Evolutionary conservation across 1,139 yeast species (phyloP).

Genomic region (Yamadazyma triangularis): DNA sequence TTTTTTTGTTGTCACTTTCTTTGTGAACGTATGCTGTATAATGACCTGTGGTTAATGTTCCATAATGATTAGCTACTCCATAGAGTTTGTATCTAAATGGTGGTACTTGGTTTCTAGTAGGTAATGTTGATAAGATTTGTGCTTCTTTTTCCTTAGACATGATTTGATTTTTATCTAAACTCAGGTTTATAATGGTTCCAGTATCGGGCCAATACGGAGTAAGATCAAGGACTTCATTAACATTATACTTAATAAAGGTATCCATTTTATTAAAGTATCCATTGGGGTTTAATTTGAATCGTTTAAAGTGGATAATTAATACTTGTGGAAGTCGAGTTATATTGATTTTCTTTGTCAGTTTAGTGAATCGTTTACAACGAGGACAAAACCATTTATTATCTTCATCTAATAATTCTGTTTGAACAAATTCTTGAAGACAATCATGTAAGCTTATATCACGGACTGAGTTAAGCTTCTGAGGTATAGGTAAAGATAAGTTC

Average conservation of each 20-base stretch:
- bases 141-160: conserved; percentile 39
- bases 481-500: conserved; percentile 71
- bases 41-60: conserved; percentile 82
- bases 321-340: conserved; percentile 72
- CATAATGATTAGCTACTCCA: conserved; percentile 88
- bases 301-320: conserved; percentile 70
- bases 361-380: conserved; percentile 61
- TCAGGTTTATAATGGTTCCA: conserved; percentile 27
- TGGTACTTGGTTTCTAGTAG: conserved; percentile 69
- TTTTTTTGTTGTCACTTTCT: conserved; percentile 28
- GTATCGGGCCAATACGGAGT: conserved; percentile 75
- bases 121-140: conserved; percentile 47
- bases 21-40: conserved; percentile 82
- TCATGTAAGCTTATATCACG: conserved; percentile 43
- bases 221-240: conserved; percentile 52
- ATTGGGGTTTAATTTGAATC: conserved; percentile 55
- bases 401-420: conserved; percentile 65
- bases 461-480: conserved; percentile 27
- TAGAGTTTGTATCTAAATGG: conserved; percentile 77
- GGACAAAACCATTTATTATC: conserved; percentile 93
- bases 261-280: conserved; percentile 56
- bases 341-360: conserved; percentile 62
- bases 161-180: conserved; percentile 9
- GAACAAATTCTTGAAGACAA: conserved; percentile 69
- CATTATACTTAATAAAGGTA: conserved; percentile 59